Conservation (phyloP, 129 eudicot species). For the Silybum marianum region DNA sequence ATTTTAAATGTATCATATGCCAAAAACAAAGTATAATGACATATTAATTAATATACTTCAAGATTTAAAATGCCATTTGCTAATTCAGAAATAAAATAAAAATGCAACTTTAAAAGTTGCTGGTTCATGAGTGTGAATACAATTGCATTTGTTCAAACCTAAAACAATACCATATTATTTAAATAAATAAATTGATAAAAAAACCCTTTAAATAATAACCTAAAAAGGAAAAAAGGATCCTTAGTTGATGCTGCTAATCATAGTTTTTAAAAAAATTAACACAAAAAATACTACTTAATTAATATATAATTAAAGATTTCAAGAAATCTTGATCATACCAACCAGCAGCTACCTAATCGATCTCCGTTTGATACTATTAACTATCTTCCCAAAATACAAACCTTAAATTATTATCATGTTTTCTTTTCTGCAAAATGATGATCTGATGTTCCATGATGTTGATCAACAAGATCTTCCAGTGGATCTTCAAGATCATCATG, state of each 20-base stretch:
- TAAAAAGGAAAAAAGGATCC: not conserved
- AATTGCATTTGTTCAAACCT: not conserved
- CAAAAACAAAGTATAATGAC: too few species aligned
- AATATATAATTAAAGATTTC: not conserved
- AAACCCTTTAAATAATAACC: not conserved
- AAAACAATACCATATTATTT: not conserved
- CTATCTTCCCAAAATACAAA: not conserved
- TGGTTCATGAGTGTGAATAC: not conserved
- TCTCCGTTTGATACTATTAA: not conserved
- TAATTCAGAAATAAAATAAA: not conserved
- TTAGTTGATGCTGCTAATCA: not conserved
- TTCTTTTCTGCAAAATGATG: conserved; percentile 2
- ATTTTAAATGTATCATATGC: too few species aligned
- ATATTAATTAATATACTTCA: too few species aligned
- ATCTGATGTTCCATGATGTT: not conserved
- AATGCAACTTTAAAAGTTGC: not conserved
- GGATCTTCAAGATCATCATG: conserved; percentile 2
- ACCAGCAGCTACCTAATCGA: not conserved
- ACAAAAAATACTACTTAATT: not conserved
- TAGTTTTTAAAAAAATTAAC: not conserved
- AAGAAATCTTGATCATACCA: conserved; percentile 1
- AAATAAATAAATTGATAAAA: not conserved
- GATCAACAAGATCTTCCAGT: not conserved
- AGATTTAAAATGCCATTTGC: not conserved
- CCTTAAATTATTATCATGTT: not conserved